Conservation (phyloP, 1,284 basidiomycete species). For the Termitomyces sp. region DNA sequence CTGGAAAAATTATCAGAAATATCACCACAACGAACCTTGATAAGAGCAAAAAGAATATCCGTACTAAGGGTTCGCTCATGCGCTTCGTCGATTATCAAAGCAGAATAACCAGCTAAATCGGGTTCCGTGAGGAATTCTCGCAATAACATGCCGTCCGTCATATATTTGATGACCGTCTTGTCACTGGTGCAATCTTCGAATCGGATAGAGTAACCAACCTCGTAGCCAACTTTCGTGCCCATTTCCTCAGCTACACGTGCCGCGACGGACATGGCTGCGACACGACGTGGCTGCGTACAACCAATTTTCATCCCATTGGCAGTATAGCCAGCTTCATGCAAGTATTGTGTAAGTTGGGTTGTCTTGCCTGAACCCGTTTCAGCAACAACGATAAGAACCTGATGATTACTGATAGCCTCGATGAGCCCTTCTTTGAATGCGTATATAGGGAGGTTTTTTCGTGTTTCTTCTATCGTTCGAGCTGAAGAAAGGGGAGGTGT, state of each 20-base stretch:
- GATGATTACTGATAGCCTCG: conserved; percentile 85
- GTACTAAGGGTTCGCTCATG: conserved; percentile 95
- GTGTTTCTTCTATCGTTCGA: conserved; percentile 83
- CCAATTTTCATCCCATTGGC: conserved; percentile 86
- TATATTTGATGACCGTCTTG: conserved; percentile 96
- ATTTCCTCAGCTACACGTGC: conserved; percentile 99
- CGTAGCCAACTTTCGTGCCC: conserved; percentile 93
- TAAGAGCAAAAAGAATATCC: conserved; percentile 93
- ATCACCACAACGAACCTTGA: conserved; percentile 71
- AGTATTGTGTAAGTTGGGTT: conserved; percentile 96
- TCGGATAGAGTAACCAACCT: conserved; percentile 98
- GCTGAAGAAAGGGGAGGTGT: conserved; percentile 40
- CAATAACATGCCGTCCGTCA: conserved; percentile 98
- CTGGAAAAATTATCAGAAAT: conserved; percentile 17
- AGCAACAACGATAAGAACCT: conserved; percentile 88
- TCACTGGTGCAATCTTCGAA: conserved; percentile 99
- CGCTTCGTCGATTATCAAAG: conserved; percentile 94
- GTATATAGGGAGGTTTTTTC: conserved; percentile 89
- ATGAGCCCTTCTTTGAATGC: conserved; percentile 83
- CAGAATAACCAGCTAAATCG: conserved; percentile 88
- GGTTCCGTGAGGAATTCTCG: conserved; percentile 96
- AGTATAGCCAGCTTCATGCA: conserved; percentile 96
- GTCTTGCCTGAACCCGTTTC: conserved; percentile 98
- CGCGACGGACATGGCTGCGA: conserved; percentile 99
- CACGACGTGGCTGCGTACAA: conserved; percentile 97